These are phyloP conservation scores for Tetrapisispora phaffii DNA, from an alignment of 805 yeast species.

Conservation along the genomic window DNA sequence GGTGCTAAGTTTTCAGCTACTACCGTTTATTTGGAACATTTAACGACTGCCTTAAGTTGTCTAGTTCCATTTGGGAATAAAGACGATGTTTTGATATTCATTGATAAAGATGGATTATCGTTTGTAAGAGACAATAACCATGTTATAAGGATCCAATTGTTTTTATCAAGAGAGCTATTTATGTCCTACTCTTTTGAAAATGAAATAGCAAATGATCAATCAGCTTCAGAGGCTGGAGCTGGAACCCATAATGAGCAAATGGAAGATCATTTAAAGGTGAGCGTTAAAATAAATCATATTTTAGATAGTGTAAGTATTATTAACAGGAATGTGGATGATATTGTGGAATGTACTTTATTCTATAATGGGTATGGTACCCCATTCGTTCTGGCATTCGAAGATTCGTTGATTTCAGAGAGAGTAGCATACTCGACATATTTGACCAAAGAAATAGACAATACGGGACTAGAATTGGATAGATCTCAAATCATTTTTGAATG, in stretches of 20 bases:
- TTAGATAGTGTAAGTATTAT: constrained; percentile 42
- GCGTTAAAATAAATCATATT: constrained; percentile 38
- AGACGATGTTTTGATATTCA: constrained; percentile 32
- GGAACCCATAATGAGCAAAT: constrained; percentile 10
- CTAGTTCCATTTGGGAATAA: constrained; percentile 33
- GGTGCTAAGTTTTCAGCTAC: constrained; percentile 34
- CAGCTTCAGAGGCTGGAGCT: constrained; percentile 1
- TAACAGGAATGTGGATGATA: constrained; percentile 27
- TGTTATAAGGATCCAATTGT: constrained; percentile 29
- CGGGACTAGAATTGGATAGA: constrained; percentile 36
- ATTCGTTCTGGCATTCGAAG: constrained; percentile 48
- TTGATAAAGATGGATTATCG: constrained; percentile 42
- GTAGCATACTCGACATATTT: constrained; percentile 46
- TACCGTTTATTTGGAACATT: constrained; percentile 37
- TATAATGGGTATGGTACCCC: constrained; percentile 43
- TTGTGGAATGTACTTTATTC: constrained; percentile 40
- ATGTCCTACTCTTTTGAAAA: constrained; percentile 19
- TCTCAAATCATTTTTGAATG: constrained; percentile 40
- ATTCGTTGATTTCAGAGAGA: constrained; percentile 41
- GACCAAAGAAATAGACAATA: constrained; percentile 27
- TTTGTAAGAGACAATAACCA: constrained; percentile 41
- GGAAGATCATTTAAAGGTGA: constrained; percentile 26
- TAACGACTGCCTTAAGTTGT: constrained; percentile 37
- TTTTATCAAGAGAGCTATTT: constrained; percentile 27
- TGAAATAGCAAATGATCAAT: constrained; percentile 1